Base-by-base conservation (phyloP, 1,284 basidiomycete genomes). In the Moesziomyces antarcticus region DNA sequence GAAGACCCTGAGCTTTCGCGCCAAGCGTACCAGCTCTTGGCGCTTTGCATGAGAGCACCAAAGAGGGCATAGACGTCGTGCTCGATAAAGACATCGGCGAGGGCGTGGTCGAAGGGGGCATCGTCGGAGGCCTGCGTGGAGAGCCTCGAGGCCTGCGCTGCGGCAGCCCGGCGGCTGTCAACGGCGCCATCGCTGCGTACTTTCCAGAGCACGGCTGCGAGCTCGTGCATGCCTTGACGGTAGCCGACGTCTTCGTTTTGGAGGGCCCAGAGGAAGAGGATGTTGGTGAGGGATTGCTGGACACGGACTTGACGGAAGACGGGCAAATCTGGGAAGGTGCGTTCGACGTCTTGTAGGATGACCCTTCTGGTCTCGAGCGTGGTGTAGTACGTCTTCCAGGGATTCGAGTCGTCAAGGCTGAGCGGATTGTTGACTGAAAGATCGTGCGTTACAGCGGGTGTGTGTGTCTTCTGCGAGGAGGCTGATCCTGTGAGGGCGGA, bases 201-300 rank as follows among this genome's bases (percentile, higher is more conserved):
- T 16, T 74, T 65, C 77, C 79, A 79, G 11, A 82, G 60, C 5
- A 70, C 63, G 16, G 65, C 78, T 7, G 79, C 73, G n/a, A 84
- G 58, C 60, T 84, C 83, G 51, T 84, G 83, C 82, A 84, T 83
- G 5, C 83, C 83, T 50, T 84, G 83, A 21, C 80, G 59, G 47
- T 84, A 84, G 42, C 81, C 81, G 2, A 74, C 59, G 21, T 81
- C 75, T 18, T 66, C 42, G 33, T 83, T 73, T 42, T 72, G 50
- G 24, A 71, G 63, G 2, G 66, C 51, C 75, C 81, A 84, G 3
- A 83, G 75, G 50, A 77, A 79, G 24, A 84, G 71, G 16, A 69
- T 69, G 50, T 71, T 71, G 47, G 75, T 69, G 16, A 77, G 55
- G 18, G 68, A 66, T 37, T 71, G 64, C 53, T 70, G 67, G 11